phyloP scores from a whole-genome alignment of 257 asterid genomes.

The Salvia miltiorrhiza region DNA sequence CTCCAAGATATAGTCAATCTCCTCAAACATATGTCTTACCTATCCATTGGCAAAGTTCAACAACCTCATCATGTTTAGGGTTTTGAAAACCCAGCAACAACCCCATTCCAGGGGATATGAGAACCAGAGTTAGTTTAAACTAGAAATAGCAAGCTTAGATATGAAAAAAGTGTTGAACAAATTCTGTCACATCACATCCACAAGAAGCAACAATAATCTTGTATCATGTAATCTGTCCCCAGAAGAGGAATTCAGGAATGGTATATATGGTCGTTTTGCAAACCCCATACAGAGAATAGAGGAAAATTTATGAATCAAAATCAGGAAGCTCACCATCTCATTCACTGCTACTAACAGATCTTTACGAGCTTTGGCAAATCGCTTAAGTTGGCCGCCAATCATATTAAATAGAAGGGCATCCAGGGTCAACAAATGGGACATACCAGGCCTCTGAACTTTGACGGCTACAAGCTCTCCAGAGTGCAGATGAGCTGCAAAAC shows the following conservation, averaged over 20 bases:
- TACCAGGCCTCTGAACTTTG: constrained; percentile 98
- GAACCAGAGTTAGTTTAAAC: constrained; percentile 1
- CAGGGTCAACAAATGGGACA: constrained; percentile 79
- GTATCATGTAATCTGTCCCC: neutral
- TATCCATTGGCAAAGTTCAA: constrained; percentile 35
- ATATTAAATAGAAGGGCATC: constrained; percentile 90
- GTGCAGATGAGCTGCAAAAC: constrained; percentile 98
- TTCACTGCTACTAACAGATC: constrained; percentile 94
- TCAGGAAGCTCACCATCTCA: constrained; percentile 77
- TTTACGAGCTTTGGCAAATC: constrained; percentile 97
- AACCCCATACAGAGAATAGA: too few relatives aligned
- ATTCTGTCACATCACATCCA: neutral
- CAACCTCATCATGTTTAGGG: constrained; percentile 5
- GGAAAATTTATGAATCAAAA: constrained; percentile 4
- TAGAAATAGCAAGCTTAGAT: neutral
- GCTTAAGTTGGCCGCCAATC: constrained; percentile 97
- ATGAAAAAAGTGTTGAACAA: neutral
- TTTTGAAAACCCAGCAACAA: constrained; percentile 8
- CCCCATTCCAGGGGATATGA: neutral
- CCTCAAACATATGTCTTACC: constrained; percentile 98
- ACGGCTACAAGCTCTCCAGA: constrained; percentile 99
- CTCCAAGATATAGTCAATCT: constrained; percentile 94
- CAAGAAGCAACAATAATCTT: neutral
- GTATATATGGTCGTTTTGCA: too few relatives aligned
- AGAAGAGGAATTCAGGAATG: constrained; percentile 16